Evolutionary conservation across 768 basidiomycete species (phyloP).

Genomic region (Mycena latifolia): DNA sequence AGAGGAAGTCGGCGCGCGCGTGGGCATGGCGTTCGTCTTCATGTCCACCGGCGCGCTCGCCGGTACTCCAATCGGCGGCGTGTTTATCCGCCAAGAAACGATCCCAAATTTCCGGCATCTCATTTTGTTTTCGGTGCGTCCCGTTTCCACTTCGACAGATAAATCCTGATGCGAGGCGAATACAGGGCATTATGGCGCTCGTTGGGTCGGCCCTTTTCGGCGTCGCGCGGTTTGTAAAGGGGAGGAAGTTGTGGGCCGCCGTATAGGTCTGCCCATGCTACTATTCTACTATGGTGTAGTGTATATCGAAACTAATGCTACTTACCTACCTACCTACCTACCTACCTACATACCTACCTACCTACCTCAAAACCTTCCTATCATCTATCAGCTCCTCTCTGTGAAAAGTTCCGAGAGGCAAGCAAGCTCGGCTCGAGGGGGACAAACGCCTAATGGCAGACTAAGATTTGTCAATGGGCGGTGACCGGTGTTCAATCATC

Average conservation of each 20-base stretch:
- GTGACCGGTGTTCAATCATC: no score
- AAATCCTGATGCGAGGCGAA: neutral
- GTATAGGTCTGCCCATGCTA: conserved; percentile 16
- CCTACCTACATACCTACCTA: no score
- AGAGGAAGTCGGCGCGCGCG: conserved; percentile 42
- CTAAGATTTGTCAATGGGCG: no score
- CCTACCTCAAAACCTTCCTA: no score
- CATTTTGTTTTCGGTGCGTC: conserved; percentile 41
- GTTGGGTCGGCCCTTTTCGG: conserved; percentile 23
- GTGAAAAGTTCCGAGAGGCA: no score
- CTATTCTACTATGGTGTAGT: no score
- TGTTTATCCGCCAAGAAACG: conserved; percentile 36
- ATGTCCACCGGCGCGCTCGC: conserved; percentile 42
- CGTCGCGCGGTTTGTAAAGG: conserved; percentile 23
- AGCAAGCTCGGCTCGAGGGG: no score
- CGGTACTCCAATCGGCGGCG: conserved; percentile 40
- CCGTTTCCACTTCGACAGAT: neutral
- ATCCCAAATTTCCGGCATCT: conserved; percentile 39
- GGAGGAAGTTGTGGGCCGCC: conserved; percentile 1
- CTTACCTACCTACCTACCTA: no score
- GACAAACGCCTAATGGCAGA: no score
- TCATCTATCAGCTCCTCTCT: no score
- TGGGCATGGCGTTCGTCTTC: conserved; percentile 40
- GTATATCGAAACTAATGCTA: no score
- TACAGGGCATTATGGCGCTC: conserved; percentile 27